Evolutionary conservation across 805 yeast species (phyloP).

Genomic region (Diddensiella transvaalensis): DNA sequence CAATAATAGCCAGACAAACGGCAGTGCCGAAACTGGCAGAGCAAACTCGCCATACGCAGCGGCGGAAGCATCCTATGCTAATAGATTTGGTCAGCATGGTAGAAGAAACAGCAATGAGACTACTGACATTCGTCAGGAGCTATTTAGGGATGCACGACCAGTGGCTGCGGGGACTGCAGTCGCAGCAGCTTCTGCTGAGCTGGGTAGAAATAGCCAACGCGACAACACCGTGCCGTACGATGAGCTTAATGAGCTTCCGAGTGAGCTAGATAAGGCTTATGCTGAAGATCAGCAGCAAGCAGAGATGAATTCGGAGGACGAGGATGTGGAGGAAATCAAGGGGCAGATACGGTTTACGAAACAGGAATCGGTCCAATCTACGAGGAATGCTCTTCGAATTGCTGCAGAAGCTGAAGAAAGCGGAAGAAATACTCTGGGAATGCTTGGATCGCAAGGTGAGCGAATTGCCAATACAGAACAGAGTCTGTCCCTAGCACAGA

Average conservation of each 20-base stretch:
- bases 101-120: constrained; percentile 24
- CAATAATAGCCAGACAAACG: neutral
- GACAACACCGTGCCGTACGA: constrained; percentile 20
- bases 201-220: neutral
- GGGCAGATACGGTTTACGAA: constrained; percentile 79
- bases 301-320: constrained; percentile 53
- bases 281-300: constrained; percentile 16
- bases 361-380: constrained; percentile 79
- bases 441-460: constrained; percentile 92
- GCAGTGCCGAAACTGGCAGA: neutral
- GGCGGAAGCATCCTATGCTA: constrained; percentile 19
- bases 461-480: constrained; percentile 75
- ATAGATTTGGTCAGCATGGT: constrained; percentile 17
- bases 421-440: constrained; percentile 80
- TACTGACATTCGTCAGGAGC: constrained; percentile 24
- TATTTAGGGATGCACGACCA: constrained; percentile 24
- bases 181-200: constrained; percentile 6
- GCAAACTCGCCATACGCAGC: constrained; percentile 21
- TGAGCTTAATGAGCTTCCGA: constrained; percentile 28
- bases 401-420: constrained; percentile 70
- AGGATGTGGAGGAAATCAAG: constrained; percentile 82
- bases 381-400: constrained; percentile 74
- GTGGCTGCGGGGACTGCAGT: constrained; percentile 5
- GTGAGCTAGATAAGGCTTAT: constrained; percentile 21
- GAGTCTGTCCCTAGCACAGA: constrained; percentile 69